Percentiles rank a stretch among this genome's conserved stretches.
These are phyloP conservation scores for Bryum argenteum DNA, from an alignment of 225 moss, liverwort and hornwort genomes.

Conservation along the genomic window DNA sequence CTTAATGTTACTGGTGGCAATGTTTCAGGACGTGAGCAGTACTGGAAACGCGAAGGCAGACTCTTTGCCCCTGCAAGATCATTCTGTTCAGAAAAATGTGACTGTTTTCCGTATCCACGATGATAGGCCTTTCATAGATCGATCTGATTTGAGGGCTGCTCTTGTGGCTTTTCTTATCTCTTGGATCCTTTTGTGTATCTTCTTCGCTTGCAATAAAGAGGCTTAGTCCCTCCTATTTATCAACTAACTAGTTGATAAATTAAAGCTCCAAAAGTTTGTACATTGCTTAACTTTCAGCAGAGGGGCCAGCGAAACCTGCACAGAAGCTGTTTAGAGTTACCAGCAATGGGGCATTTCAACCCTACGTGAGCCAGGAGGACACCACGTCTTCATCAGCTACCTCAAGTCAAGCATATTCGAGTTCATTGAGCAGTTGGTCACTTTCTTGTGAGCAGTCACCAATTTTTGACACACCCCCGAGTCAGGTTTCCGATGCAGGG, in stretches of 20 bases:
- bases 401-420: slow-evolving; percentile 49
- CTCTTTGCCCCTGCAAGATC: slow-evolving; percentile 40
- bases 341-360: slow-evolving; percentile 28
- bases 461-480: slow-evolving; percentile 37
- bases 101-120: slow-evolving; percentile 69
- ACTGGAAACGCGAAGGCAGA: slow-evolving; percentile 22
- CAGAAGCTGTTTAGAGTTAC: slow-evolving; percentile 68
- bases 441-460: slow-evolving; percentile 36
- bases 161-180: slow-evolving; percentile 44
- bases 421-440: slow-evolving; percentile 36
- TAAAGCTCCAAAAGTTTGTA: background rate
- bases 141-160: slow-evolving; percentile 43
- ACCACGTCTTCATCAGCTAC: slow-evolving; percentile 33
- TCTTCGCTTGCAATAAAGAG: slow-evolving; percentile 46
- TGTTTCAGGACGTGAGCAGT: slow-evolving; percentile 39
- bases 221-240: slow-evolving; percentile 18
- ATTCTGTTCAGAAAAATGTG: slow-evolving; percentile 50
- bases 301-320: slow-evolving; percentile 35
- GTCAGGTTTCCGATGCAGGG: slow-evolving; percentile 36
- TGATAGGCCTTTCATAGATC: slow-evolving; percentile 23
- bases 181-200: slow-evolving; percentile 45
- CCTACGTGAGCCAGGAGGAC: slow-evolving; percentile 36
- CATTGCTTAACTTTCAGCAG: slow-evolving; percentile 57
- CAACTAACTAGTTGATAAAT: background rate
- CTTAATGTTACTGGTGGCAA: slow-evolving; percentile 13